Evolutionary conservation across 192 early-diverging fungal species (phyloP).

Genomic region (Physocladia obscura): DNA sequence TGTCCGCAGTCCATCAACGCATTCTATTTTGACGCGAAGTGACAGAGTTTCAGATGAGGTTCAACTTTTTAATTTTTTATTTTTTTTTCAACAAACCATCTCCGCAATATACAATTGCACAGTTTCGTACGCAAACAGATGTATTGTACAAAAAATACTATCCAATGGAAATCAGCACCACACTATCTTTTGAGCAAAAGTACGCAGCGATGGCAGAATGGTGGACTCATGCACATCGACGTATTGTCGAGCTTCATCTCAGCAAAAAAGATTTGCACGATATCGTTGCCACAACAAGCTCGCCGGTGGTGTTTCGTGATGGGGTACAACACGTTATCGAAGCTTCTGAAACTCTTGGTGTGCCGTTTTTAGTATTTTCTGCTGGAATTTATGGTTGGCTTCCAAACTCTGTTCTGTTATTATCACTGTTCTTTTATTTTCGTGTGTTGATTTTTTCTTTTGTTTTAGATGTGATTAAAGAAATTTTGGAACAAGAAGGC

Average conservation of each 20-base stretch:
- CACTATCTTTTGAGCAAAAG: slow-evolving; percentile 55
- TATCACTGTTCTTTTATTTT: too few relatives aligned
- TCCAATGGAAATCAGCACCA: slow-evolving; percentile 65
- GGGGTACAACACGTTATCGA: slow-evolving; percentile 45
- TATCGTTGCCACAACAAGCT: slow-evolving; percentile 47
- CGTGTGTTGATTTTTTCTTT: neutral
- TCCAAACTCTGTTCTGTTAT: slow-evolving; percentile 6
- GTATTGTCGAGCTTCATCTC: slow-evolving; percentile 51
- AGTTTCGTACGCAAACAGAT: slow-evolving; percentile 51
- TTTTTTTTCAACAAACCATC: neutral
- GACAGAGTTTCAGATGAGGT: slow-evolving; percentile 41
- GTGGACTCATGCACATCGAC: slow-evolving; percentile 66
- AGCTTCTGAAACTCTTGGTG: slow-evolving; percentile 17
- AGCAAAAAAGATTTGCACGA: slow-evolving; percentile 45
- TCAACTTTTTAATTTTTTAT: too few relatives aligned
- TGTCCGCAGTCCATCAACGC: slow-evolving; percentile 43
- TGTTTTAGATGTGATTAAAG: slow-evolving; percentile 60
- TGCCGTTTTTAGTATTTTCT: slow-evolving; percentile 72
- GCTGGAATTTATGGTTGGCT: slow-evolving; percentile 59
- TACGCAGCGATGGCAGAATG: slow-evolving; percentile 68
- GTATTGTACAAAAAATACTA: slow-evolving; percentile 65
- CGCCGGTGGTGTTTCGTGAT: slow-evolving; percentile 49
- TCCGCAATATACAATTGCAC: neutral
- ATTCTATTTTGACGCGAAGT: slow-evolving; percentile 43
- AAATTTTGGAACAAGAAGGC: slow-evolving; percentile 42